Evolutionary conservation across 768 basidiomycete genomes (phyloP), one percentile per base, ranked within the genome.

Genomic region (Kwoniella newhampshirensis): DNA sequence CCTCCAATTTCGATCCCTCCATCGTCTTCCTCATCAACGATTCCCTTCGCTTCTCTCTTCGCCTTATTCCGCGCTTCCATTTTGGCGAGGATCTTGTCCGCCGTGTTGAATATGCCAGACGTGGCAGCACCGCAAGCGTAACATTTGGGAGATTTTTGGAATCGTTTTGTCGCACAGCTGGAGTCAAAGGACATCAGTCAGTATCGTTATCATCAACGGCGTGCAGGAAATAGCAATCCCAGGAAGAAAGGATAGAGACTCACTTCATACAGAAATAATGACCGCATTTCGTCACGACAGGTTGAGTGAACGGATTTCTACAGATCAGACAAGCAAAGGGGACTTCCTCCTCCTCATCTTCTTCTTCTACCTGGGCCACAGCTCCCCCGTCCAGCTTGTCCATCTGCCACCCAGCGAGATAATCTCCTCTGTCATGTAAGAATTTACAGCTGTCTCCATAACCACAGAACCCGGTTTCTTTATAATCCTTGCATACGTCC

Each of bases 391-490:
- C 88, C 52, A 92, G 80, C 76, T 92, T 89, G 80, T 99, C 96
- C 54, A 99, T 81, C 78, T 99, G 94, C 96, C 96, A 99, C 40
- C 96, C 96, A 4, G 87, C 87, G n/a, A 98, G 83, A 79, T 99
- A 80, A 67, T 79, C 77, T 47, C 94, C 93, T 70, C 94, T 86
- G 77, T 98, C 96, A 78, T 98, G 96, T 74, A 98, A 81, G 81
- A 97, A 97, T 81, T 97, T 98, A 78, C 96, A 99, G 3, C 91
- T 92, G 78, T 99, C 96, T 27, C 96, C 96, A 76, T 94, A 99
- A 20, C 96, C 96, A 77, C 96, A 99, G 75, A 90, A 99, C 0
- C 96, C 96, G 49, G 96, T 99, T 80, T 98, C 94, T 85, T 96
- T 97, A 78, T 99, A 99, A 77, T 98, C 94, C 77, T 99, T 99